Evolutionary conservation across 345 rosid species (phyloP).

Genomic region (Citrus inodora): DNA sequence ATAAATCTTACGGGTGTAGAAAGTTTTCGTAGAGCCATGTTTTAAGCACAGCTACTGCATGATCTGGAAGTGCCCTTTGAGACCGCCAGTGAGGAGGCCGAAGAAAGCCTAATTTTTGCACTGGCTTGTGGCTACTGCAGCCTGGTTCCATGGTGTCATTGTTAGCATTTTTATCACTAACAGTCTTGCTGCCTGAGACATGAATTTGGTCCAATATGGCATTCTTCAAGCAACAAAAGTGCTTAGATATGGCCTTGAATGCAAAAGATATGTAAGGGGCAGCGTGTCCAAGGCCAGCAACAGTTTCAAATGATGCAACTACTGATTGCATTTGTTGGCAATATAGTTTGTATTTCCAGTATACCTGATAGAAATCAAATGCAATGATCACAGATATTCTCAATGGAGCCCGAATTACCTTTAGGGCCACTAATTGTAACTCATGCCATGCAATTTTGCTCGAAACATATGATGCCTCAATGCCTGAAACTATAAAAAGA

Average conservation of each 20-base stretch:
- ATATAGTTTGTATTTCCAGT: slow-evolving; percentile 32
- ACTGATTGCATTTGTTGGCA: slow-evolving; percentile 38
- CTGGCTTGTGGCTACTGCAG: slow-evolving; percentile 5
- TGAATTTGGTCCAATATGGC: slow-evolving; percentile 34
- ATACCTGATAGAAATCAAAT: slow-evolving; percentile 21
- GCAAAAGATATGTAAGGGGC: slow-evolving; percentile 32
- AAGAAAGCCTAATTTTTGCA: slow-evolving; percentile 10
- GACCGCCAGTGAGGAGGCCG: slow-evolving; percentile 37
- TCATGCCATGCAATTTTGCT: background rate
- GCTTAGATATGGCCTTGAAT: slow-evolving; percentile 32
- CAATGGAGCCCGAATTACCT: background rate
- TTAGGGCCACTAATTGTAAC: background rate
- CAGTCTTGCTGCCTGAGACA: slow-evolving; percentile 25
- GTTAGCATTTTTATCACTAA: background rate
- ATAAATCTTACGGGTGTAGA: slow-evolving; percentile 35
- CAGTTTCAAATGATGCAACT: slow-evolving; percentile 36
- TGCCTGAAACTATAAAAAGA: background rate
- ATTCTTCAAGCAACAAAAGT: slow-evolving; percentile 37
- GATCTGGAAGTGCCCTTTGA: slow-evolving; percentile 40
- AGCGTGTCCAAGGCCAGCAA: slow-evolving; percentile 39
- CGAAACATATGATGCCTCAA: background rate
- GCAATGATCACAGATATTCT: background rate
- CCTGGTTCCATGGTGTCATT: slow-evolving; percentile 14
- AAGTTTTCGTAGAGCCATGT: slow-evolving; percentile 44
- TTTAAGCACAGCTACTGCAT: slow-evolving; percentile 34